phyloP scores from a whole-genome alignment of 176 grass and related monocot genomes.

The Aegilops speltoides region DNA sequence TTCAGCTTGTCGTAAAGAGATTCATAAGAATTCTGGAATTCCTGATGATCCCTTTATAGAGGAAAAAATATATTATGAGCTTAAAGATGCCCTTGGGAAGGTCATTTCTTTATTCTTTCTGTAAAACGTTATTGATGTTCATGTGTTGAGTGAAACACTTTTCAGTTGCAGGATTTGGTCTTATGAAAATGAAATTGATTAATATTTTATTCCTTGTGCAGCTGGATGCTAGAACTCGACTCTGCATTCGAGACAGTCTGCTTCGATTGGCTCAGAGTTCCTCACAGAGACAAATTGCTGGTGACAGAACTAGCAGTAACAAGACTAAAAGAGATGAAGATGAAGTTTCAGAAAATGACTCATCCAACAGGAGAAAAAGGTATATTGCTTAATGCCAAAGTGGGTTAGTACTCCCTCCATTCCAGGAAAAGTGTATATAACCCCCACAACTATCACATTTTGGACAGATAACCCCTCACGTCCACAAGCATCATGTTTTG shows the following conservation, averaged over 20 bases:
- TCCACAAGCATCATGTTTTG: no score
- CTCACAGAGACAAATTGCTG: slow-evolving; percentile 67
- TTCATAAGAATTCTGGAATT: slow-evolving; percentile 39
- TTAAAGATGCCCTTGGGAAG: slow-evolving; percentile 72
- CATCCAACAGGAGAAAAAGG: slow-evolving; percentile 45
- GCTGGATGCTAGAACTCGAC: slow-evolving; percentile 72
- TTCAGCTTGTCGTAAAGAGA: slow-evolving; percentile 28
- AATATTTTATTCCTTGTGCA: slow-evolving; percentile 40
- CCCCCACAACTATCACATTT: no score
- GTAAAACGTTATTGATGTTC: slow-evolving; percentile 15
- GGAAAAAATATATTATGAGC: slow-evolving; percentile 64
- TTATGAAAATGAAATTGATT: slow-evolving; percentile 20
- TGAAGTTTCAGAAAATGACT: slow-evolving; percentile 45
- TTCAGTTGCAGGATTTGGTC: not conserved
- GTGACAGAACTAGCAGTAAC: slow-evolving; percentile 63
- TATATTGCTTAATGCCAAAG: slow-evolving; percentile 16
- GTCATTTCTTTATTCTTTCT: slow-evolving; percentile 33
- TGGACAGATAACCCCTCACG: no score
- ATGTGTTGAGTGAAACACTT: slow-evolving; percentile 11
- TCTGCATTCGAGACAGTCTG: slow-evolving; percentile 85
- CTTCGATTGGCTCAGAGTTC: slow-evolving; percentile 81
- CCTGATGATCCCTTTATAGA: slow-evolving; percentile 57
- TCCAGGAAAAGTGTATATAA: no score
- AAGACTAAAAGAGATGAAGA: slow-evolving; percentile 58
- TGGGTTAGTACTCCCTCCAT: not conserved